These are phyloP conservation scores for maize (Zea mays) DNA, from an alignment of 176 grass and related monocot species.

Conservation along the genomic window Zm-B73-REFERENCE-NAM-5.0 NC_050102.1:97709001-97709500, in stretches of 20 bases:
- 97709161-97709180: conserved; percentile 5
- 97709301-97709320: conserved; percentile 76
- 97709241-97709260: conserved; percentile 90
- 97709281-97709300: conserved; percentile 87
- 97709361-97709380: conserved; percentile 16
- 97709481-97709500: not conserved
- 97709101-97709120: conserved; percentile 89
- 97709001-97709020: conserved; percentile 48
- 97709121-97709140: conserved; percentile 24
- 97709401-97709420: not conserved
- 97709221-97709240: conserved; percentile 89
- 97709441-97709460: conserved; percentile 18
- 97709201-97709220: conserved; percentile 85
- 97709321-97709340: conserved; percentile 98
- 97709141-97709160: conserved; percentile 21
- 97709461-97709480: not conserved
- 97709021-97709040: conserved; percentile 56
- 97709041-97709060: conserved; percentile 70
- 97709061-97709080: conserved; percentile 99
- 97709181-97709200: not conserved
- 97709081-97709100: conserved; percentile 42
- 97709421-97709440: conserved; percentile 1
- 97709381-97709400: conserved; percentile 28
- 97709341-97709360: conserved; percentile 90
- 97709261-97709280: conserved; percentile 89